Evolutionary conservation across 352 stramenopile species (phyloP), one percentile per base, ranked within the genome.

Genomic region (Ophiocytium majus): DNA sequence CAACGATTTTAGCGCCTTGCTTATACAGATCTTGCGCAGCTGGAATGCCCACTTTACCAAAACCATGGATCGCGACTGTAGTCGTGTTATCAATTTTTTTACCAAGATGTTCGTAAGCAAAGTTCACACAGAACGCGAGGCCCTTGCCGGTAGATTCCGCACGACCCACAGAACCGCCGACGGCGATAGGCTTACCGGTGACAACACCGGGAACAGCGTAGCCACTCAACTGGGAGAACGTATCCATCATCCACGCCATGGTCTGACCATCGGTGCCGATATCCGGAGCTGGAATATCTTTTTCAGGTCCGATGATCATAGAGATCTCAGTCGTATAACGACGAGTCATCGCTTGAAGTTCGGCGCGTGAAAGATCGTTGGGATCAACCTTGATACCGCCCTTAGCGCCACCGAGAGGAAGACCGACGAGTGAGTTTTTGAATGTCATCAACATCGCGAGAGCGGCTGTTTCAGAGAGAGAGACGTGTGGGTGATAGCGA

Each of bases 231-330:
- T 71, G 57, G 23, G 57, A 71, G 28, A 71, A 71, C 57, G 57
- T 71, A 71, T 71, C 57, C 57, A 71, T 71, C 57, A 71, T 71
- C 57, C 57, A 71, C 19, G 57, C 57, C 57, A 71, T 71, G 19
- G 57, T 71, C 57, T 71, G 57, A 71, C 57, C 57, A 71, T 71
- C 57, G 28, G 57, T 71, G 23, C 57, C 57, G 57, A 71, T 71
- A 71, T 71, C 57, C 28, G 57, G 57, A 71, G 57, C 57, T 71
- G 57, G 57, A 71, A 71, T 71, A 71, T 71, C 57, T 71, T 71
- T 71, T 71, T 71, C 57, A 23, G 57, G 57, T 23, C 57, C 57
- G 28, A 71, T 71, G 19, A 71, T 71, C 57, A 71, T 71, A 28
- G 57, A 71, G 28, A 71, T 71, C 28, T 71, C 57, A 23, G 57